Percentiles rank a stretch among this genome's conserved stretches.
These are phyloP conservation scores for Amphichorda felina DNA, from an alignment of 2,329 filamentous ascomycete species.

Conservation along the genomic window DNA sequence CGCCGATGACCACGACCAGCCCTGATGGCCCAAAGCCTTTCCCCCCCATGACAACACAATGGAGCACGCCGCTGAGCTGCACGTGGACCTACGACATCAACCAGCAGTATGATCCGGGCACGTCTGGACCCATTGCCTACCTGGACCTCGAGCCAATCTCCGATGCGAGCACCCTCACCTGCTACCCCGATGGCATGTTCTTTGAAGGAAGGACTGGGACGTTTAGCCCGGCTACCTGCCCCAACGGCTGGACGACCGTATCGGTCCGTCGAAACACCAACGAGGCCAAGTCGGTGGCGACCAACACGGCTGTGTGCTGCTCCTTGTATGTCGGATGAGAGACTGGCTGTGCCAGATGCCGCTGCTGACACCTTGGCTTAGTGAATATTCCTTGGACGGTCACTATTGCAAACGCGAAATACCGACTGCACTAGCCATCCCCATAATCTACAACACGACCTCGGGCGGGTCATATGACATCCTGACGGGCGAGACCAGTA, in stretches of 20 bases:
- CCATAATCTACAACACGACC: conserved; percentile 21
- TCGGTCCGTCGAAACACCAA: conserved; percentile 17
- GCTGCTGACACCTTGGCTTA: conserved; percentile 10
- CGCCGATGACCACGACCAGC: neutral
- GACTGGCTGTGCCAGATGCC: neutral
- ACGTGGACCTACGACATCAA: conserved; percentile 25
- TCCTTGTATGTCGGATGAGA: conserved; percentile 23
- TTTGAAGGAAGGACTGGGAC: conserved; percentile 20
- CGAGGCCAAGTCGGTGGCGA: conserved; percentile 13
- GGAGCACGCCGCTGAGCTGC: conserved; percentile 21
- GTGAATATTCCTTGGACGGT: conserved; percentile 21
- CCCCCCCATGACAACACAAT: conserved; percentile 25
- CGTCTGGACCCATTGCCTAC: conserved; percentile 18
- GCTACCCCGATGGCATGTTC: conserved; percentile 28
- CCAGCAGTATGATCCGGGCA: conserved; percentile 9
- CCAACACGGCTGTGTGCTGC: conserved; percentile 27
- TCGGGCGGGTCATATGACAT: conserved; percentile 19
- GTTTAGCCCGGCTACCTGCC: conserved; percentile 26
- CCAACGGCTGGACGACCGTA: conserved; percentile 26
- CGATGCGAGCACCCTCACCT: conserved; percentile 24
- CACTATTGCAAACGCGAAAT: conserved; percentile 21
- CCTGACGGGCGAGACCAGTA: conserved; percentile 21
- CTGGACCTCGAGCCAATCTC: conserved; percentile 22
- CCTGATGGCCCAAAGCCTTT: conserved; percentile 3
- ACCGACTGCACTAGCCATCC: conserved; percentile 22